phyloP scores from a whole-genome alignment of 257 asterid genomes.

The Fraxinus anomala region DNA sequence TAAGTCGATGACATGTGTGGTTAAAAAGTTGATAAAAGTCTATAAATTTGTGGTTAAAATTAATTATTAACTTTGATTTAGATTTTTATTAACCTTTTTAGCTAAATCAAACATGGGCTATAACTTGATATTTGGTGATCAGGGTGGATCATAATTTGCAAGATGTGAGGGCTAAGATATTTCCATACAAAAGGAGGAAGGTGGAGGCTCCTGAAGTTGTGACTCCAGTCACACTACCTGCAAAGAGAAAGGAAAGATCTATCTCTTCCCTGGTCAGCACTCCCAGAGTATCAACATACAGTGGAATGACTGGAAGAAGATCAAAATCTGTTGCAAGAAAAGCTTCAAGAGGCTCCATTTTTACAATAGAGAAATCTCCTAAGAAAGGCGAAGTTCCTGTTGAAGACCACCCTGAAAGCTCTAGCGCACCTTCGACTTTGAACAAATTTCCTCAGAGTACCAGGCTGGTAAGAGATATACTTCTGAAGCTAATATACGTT shows the following conservation, averaged over 20 bases:
- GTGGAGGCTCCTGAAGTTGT: constrained; percentile 45
- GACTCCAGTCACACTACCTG: constrained; percentile 43
- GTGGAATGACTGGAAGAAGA: constrained; percentile 54
- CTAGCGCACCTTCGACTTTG: constrained; percentile 62
- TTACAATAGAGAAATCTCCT: constrained; percentile 51
- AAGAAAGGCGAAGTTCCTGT: constrained; percentile 42
- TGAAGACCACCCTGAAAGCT: constrained; percentile 60
- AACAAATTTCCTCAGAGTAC: constrained; percentile 54
- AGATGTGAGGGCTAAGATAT: constrained; percentile 54
- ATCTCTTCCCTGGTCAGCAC: constrained; percentile 66
- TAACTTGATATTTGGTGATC: constrained; percentile 20
- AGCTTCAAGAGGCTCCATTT: constrained; percentile 39
- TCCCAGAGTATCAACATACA: constrained; percentile 53
- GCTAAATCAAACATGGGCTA: neutral
- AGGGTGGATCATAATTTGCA: constrained; percentile 67
- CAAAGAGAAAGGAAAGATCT: constrained; percentile 66
- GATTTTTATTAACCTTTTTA: too few relatives aligned
- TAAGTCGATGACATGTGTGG: too few relatives aligned
- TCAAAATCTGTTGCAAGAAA: constrained; percentile 44
- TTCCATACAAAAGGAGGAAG: constrained; percentile 55
- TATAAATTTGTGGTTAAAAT: too few relatives aligned
- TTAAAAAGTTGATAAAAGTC: too few relatives aligned
- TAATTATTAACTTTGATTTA: too few relatives aligned
- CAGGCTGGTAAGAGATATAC: constrained; percentile 56
- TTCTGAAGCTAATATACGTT: constrained; percentile 20